These are phyloP conservation scores for Byssoonygena ceratinophila DNA, from an alignment of 2,329 filamentous ascomycete genomes.

Conservation along the genomic window DNA sequence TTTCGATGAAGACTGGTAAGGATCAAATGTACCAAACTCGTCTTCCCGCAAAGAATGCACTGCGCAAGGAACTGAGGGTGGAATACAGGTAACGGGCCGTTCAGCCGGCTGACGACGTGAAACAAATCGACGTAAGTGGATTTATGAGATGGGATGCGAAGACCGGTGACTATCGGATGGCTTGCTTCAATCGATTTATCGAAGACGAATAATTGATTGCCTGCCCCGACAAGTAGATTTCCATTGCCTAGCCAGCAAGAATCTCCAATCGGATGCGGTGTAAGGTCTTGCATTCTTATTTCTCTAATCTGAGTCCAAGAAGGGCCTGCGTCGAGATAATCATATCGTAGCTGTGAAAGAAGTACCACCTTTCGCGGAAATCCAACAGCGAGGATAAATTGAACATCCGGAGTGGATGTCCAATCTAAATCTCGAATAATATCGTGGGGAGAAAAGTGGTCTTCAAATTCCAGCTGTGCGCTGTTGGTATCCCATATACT, in stretches of 20 bases:
- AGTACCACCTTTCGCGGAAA: slow-evolving; percentile 78
- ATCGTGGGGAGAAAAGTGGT: slow-evolving; percentile 62
- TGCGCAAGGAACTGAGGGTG: slow-evolving; percentile 86
- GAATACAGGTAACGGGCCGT: slow-evolving; percentile 78
- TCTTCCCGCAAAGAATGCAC: slow-evolving; percentile 73
- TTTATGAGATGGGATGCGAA: slow-evolving; percentile 41
- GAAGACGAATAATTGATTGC: slow-evolving; percentile 82
- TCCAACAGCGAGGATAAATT: slow-evolving; percentile 83
- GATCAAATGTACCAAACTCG: slow-evolving; percentile 58
- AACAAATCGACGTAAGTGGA: slow-evolving; percentile 58
- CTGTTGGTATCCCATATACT: slow-evolving; percentile 87
- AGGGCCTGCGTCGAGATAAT: slow-evolving; percentile 79
- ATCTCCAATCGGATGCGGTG: slow-evolving; percentile 83
- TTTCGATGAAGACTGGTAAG: slow-evolving; percentile 61
- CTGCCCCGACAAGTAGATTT: slow-evolving; percentile 74
- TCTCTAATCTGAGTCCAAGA: slow-evolving; percentile 80
- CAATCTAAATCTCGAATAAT: slow-evolving; percentile 80
- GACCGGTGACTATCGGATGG: slow-evolving; percentile 48
- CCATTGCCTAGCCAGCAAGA: slow-evolving; percentile 84
- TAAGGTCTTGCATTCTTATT: slow-evolving; percentile 68
- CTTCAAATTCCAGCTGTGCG: slow-evolving; percentile 68
- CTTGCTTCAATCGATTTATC: slow-evolving; percentile 61
- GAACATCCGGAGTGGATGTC: slow-evolving; percentile 81
- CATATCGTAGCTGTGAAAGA: slow-evolving; percentile 77
- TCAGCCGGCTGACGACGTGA: slow-evolving; percentile 69